Percentiles rank a stretch among this genome's conserved stretches.
These are phyloP conservation scores for Venturia pyrina DNA, from an alignment of 2,329 filamentous ascomycete species.

Conservation along the genomic window DNA sequence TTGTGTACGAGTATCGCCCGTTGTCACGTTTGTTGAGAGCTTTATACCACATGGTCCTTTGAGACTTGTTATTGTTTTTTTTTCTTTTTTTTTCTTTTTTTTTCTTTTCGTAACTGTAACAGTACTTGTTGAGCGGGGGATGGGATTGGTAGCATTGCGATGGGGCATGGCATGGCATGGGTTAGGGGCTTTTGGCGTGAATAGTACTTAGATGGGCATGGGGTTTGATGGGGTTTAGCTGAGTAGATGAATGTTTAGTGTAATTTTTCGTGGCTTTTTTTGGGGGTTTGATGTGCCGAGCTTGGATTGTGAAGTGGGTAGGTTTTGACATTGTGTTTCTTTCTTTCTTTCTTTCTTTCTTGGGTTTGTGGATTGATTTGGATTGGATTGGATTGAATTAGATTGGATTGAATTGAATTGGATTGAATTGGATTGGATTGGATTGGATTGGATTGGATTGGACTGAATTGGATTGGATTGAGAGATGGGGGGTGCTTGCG, in stretches of 20 bases:
- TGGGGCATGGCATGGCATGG: background rate
- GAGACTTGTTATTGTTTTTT: background rate
- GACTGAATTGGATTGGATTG: no score
- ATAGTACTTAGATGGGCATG: background rate
- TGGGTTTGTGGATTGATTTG: no score
- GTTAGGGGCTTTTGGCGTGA: no score
- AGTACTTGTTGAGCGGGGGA: background rate
- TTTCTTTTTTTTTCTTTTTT: no score
- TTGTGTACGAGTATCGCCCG: background rate
- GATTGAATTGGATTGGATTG: no score
- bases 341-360: background rate
- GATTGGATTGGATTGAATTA: no score
- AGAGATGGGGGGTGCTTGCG: no score
- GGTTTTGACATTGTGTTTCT: no score
- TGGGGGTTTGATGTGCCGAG: no score
- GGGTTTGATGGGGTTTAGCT: background rate
- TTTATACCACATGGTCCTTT: conserved; percentile 3
- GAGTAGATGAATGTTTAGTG: background rate
- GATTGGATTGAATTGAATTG: no score
- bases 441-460: no score
- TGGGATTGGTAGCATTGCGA: background rate
- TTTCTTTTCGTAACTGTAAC: background rate
- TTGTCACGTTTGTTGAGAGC: background rate
- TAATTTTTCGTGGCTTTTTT: no score
- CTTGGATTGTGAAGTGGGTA: background rate